A percentile compares a stretch with the other conserved stretches of the same genome.
Conservation (phyloP, 1,284 basidiomycete species). For the Athelia psychrophila region DNA sequence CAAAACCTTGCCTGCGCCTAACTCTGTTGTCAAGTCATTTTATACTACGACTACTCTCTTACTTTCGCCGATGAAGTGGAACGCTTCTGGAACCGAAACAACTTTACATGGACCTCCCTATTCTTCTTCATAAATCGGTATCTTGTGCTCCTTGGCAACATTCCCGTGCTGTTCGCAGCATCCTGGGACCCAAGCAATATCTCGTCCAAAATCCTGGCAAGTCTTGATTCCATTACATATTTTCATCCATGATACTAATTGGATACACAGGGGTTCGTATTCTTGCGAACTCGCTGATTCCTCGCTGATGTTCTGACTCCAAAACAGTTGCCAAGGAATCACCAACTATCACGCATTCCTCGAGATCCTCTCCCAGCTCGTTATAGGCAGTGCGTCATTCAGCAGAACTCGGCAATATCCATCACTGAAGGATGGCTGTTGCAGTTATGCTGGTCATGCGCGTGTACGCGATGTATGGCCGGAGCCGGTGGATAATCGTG, state of each 20-base stretch:
- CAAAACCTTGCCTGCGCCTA: neutral
- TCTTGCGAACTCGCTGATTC: neutral
- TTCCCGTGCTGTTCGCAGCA: slow-evolving; percentile 33
- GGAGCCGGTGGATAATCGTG: slow-evolving; percentile 26
- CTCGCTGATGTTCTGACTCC: neutral
- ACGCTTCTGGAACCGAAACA: slow-evolving; percentile 30
- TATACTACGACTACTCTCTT: slow-evolving; percentile 38
- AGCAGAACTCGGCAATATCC: no score
- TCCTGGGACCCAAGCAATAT: slow-evolving; percentile 22
- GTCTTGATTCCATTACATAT: slow-evolving; percentile 3
- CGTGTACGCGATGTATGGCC: slow-evolving; percentile 40
- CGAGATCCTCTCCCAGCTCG: slow-evolving; percentile 28
- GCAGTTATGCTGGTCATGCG: no score
- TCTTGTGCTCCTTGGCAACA: slow-evolving; percentile 33
- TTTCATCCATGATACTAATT: no score
- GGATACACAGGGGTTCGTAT: neutral
- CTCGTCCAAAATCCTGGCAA: slow-evolving; percentile 15
- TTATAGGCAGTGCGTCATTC: slow-evolving; percentile 25
- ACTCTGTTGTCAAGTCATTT: slow-evolving; percentile 32
- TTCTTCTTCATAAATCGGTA: slow-evolving; percentile 42
- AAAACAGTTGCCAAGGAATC: slow-evolving; percentile 23
- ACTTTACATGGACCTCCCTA: slow-evolving; percentile 28
- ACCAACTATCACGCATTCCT: slow-evolving; percentile 32
- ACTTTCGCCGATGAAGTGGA: slow-evolving; percentile 36
- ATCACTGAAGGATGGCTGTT: no score